These are phyloP conservation scores for Quercus suber DNA, from an alignment of 306 rosid genomes.

Conservation along the genomic window DNA sequence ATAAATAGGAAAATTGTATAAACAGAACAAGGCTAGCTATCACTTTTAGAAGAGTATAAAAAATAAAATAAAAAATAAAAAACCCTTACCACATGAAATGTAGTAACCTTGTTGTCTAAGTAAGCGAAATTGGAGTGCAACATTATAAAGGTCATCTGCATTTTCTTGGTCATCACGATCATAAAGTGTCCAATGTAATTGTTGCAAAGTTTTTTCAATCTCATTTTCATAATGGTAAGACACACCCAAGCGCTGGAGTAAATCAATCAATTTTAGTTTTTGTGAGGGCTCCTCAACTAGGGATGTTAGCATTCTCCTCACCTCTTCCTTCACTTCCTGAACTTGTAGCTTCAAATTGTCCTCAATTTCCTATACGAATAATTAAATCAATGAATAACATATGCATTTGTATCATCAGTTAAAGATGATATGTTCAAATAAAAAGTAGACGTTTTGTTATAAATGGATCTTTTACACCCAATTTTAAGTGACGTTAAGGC, in stretches of 20 bases:
- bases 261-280: conserved; percentile 19
- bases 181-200: background rate
- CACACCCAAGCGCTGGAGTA: conserved; percentile 33
- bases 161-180: background rate
- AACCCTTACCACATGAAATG: conserved; percentile 23
- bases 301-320: conserved; percentile 1
- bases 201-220: conserved; percentile 15
- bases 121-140: conserved; percentile 39
- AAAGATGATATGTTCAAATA: too few relatives aligned
- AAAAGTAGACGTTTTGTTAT: background rate
- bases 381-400: too few relatives aligned
- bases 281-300: background rate
- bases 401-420: too few relatives aligned
- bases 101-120: conserved; percentile 38
- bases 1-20: too few relatives aligned
- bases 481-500: background rate
- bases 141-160: conserved; percentile 8
- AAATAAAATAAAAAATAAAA: too few relatives aligned
- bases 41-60: background rate
- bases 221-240: conserved; percentile 32
- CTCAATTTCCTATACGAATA: background rate
- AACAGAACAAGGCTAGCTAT: background rate
- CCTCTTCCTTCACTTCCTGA: conserved; percentile 13
- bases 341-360: background rate
- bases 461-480: background rate